phyloP scores from a whole-genome alignment of 352 stramenopile genomes.

The Phytophthora chlamydospora region DNA sequence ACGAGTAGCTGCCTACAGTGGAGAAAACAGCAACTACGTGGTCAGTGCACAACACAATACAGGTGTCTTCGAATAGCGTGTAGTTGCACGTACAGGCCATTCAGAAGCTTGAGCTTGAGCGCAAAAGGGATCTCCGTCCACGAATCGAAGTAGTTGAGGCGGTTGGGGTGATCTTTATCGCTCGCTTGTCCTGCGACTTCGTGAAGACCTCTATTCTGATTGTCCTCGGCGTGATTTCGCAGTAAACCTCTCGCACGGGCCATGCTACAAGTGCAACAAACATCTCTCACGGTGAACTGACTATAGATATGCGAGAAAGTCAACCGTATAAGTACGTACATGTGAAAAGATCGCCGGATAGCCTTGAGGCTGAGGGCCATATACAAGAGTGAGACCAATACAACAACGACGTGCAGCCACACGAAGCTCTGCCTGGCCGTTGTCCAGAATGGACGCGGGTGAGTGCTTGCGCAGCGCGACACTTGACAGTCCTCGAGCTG shows the following conservation, averaged over 20 bases:
- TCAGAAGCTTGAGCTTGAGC: slow-evolving; percentile 73
- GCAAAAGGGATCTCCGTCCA: slow-evolving; percentile 49
- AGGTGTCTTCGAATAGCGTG: not conserved
- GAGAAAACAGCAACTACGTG: not conserved
- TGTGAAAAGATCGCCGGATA: slow-evolving; percentile 52
- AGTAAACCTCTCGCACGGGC: slow-evolving; percentile 23
- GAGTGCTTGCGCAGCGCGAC: slow-evolving; percentile 44
- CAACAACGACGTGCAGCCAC: slow-evolving; percentile 77
- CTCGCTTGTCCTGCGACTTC: slow-evolving; percentile 19
- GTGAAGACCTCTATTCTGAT: slow-evolving; percentile 1
- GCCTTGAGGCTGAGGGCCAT: slow-evolving; percentile 64
- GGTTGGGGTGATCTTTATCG: slow-evolving; percentile 12
- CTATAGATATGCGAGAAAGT: too few species aligned
- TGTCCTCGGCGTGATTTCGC: slow-evolving; percentile 3
- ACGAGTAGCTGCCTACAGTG: slow-evolving; percentile 64
- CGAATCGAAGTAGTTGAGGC: slow-evolving; percentile 12
- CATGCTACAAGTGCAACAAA: slow-evolving; percentile 22
- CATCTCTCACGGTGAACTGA: not conserved
- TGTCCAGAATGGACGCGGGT: slow-evolving; percentile 53
- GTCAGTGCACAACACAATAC: slow-evolving; percentile 2
- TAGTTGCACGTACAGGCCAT: slow-evolving; percentile 56
- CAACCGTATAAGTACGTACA: slow-evolving; percentile 35
- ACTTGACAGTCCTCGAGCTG: slow-evolving; percentile 71
- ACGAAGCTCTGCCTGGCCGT: slow-evolving; percentile 69
- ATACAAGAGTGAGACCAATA: slow-evolving; percentile 56